These are phyloP conservation scores for Elaeis guineensis DNA, from an alignment of 176 grass and related monocot genomes.

Conservation along the genomic window DNA sequence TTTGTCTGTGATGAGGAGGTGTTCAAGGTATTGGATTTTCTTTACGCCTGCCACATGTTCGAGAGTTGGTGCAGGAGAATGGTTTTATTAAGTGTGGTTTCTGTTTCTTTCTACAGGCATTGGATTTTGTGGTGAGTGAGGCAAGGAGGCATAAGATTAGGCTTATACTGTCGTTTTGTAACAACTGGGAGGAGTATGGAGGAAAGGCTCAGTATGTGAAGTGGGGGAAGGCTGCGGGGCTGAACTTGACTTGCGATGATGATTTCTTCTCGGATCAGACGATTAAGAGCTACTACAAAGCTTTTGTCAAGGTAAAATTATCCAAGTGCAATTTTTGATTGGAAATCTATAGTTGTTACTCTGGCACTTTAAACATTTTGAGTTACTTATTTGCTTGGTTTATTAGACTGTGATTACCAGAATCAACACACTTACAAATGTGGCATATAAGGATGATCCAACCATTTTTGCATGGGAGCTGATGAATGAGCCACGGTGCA, in stretches of 20 bases:
- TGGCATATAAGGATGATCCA: constrained; percentile 64
- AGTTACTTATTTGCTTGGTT: too few relatives aligned
- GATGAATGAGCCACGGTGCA: constrained; percentile 77
- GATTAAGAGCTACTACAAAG: constrained; percentile 72
- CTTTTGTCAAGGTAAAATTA: constrained; percentile 55
- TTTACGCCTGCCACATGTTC: neutral
- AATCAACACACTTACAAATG: constrained; percentile 65
- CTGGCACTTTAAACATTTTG: too few relatives aligned
- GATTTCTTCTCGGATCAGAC: constrained; percentile 63
- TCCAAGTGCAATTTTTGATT: neutral
- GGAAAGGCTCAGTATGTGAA: constrained; percentile 64
- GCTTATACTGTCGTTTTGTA: constrained; percentile 46
- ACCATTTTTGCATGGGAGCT: constrained; percentile 82
- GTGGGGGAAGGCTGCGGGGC: constrained; percentile 42
- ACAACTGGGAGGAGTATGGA: constrained; percentile 69
- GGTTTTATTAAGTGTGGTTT: too few relatives aligned
- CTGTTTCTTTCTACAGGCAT: constrained; percentile 21
- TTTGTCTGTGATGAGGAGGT: constrained; percentile 52
- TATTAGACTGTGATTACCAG: constrained; percentile 55
- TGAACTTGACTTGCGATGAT: constrained; percentile 53
- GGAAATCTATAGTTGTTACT: neutral
- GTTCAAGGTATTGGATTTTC: constrained; percentile 33
- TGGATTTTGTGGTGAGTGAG: constrained; percentile 67
- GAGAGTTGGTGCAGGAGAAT: too few relatives aligned
- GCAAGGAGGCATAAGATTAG: constrained; percentile 42